Base-by-base conservation (phyloP, 805 yeast species). In the Starmerella bacillaris region DNA sequence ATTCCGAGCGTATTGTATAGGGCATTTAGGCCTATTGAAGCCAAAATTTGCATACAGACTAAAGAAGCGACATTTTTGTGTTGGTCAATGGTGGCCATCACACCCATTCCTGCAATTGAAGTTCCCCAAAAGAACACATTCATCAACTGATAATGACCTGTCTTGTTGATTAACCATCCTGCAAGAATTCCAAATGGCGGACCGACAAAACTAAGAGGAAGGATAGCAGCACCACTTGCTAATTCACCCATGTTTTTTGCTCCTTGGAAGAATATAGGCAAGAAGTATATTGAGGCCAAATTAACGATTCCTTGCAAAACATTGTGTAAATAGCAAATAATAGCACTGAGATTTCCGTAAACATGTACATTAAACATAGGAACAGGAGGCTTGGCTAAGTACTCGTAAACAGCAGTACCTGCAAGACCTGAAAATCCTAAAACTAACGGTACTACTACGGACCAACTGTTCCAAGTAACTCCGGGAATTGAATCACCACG, bases 381-480 rank as follows among this genome's bases (percentile, higher is more conserved):
- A n/a, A 56, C 50, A 18, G 51, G 51, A 0, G 72, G 60, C 15
- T 31, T 27, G 5, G 35, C 31, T 27, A 48, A 47, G 14, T 33
- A 41, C 34, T 53, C 57, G 24, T 44, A 49, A 22, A 56, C 37
- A 16, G 50, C 42, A 33, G 68, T 67, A 0, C 37, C 41, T 7
- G 57, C 40, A 4, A 60, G 26, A 2, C 62, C 37, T 1, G 30
- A 45, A 8, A 37, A 64, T 18, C 74, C 73, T 22, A 71, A 27
- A 7, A 66, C 51, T 35, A 72, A 60, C 35, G 65, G 64, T 7
- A 53, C 43, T 4, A 73, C 63, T 3, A 69, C 67, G 4, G 67
- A 62, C n/a, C 68, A 67, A 0, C 74, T 64, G 2, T 54, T 48
- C 79, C 79, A 74, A 2, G 67, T 53, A 45, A 52, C 62, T 8